phyloP scores from a whole-genome alignment of 305 asterid genomes.

The Solanum chacoense region DNA sequence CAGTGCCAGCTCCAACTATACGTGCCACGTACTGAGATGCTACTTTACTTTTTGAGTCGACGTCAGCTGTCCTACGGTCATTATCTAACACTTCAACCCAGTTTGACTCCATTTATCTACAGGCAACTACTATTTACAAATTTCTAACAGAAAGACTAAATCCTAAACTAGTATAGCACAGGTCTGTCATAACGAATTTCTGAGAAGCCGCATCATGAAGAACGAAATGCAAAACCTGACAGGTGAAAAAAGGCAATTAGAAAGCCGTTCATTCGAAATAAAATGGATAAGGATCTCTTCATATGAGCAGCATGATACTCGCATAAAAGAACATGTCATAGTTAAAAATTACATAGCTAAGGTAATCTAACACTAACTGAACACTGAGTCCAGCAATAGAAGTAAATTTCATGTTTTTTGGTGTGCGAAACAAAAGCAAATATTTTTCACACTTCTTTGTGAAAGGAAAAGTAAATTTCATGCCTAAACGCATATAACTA shows the following conservation, averaged over 20 bases:
- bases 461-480: background rate
- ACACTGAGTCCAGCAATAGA: background rate
- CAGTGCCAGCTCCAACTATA: constrained; percentile 3
- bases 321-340: background rate
- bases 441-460: background rate
- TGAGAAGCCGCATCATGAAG: constrained; percentile 12
- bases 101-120: constrained; percentile 24
- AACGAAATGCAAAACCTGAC: constrained; percentile 13
- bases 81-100: constrained; percentile 12
- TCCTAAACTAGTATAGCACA: constrained; percentile 3
- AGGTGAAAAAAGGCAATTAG: background rate
- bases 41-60: constrained; percentile 3
- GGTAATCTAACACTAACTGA: background rate
- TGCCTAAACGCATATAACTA: background rate
- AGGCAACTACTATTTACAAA: constrained; percentile 14
- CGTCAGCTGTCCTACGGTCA: constrained; percentile 13
- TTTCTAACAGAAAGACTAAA: background rate
- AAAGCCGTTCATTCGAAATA: background rate
- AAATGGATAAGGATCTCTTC: background rate
- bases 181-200: constrained; percentile 6
- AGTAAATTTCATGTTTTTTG: background rate
- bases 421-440: background rate
- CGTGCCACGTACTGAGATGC: constrained; percentile 3
- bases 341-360: background rate
- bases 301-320: background rate